These are phyloP conservation scores for Heteromeles arbutifolia DNA, from an alignment of 306 rosid species.

Conservation along the genomic window DNA sequence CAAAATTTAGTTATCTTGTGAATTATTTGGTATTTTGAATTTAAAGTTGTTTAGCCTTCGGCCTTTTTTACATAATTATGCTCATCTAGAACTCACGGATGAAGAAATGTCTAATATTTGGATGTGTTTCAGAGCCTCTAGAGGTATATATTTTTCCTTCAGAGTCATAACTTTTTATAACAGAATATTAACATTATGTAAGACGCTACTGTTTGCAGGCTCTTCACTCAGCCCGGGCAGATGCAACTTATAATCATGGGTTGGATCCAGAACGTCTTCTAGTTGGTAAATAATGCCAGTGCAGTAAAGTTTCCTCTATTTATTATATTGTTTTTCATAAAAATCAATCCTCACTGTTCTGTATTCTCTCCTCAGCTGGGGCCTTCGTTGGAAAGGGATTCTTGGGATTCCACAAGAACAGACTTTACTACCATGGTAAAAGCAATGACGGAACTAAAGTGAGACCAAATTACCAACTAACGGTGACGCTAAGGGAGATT, in stretches of 20 bases:
- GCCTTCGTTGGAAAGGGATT: slow-evolving; percentile 75
- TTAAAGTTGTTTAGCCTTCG: neutral
- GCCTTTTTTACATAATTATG: neutral
- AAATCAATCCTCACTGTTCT: slow-evolving; percentile 16
- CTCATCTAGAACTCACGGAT: neutral
- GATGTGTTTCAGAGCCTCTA: neutral
- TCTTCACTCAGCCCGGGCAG: slow-evolving; percentile 81
- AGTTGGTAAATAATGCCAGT: slow-evolving; percentile 45
- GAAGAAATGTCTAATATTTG: neutral
- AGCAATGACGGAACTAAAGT: slow-evolving; percentile 36
- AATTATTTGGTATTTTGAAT: neutral
- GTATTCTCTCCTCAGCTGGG: slow-evolving; percentile 41
- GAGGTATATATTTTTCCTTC: neutral
- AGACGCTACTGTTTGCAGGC: slow-evolving; percentile 42
- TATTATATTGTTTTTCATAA: neutral
- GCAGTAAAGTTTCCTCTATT: neutral
- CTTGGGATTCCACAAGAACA: slow-evolving; percentile 30
- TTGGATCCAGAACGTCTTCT: slow-evolving; percentile 79
- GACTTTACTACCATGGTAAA: slow-evolving; percentile 40
- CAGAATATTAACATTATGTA: neutral
- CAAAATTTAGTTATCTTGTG: neutral
- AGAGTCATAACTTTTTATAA: neutral
- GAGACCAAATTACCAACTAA: slow-evolving; percentile 68
- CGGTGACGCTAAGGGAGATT: slow-evolving; percentile 71
- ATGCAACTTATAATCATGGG: slow-evolving; percentile 84